Base-by-base conservation (phyloP, 805 yeast species). In the Torulaspora franciscae region DNA sequence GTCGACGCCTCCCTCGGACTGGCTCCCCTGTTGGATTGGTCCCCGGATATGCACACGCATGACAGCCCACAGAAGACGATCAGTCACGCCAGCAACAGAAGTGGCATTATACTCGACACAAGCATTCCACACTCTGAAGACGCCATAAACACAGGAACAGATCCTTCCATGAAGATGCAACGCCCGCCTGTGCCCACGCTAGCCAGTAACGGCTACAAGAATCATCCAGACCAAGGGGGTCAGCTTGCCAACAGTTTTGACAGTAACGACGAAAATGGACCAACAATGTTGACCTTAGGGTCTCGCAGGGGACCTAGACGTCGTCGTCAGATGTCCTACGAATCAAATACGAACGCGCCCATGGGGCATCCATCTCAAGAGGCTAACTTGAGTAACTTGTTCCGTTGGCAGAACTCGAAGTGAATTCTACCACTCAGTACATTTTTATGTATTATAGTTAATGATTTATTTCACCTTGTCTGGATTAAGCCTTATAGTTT, bases 1-100 rank as follows among this genome's bases (percentile, higher is more conserved):
- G 87, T 87, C 2, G 93, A 85, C 65, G 91, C 88, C 1, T 85
- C 91, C 0, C 65, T 84, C 32, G 91, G 91, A 1, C 66, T 85
- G 43, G 88, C 85, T 1, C 84, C 84, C 7, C 73, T 83, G 55
- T 64, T 84, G 45, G 83, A 78, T 43, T 69, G 58, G 54, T 42
- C 56, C 3, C 57, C 55, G 24, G 57, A 50, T 14, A 42, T 44
- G 32, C 28, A 22, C 23, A 32, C 32, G 4, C 42, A 45, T 44
- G 34, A 34, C 36, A 29, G 37, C 40, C 39, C 19, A n/a, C 37
- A 32, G 29, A 39, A 42, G 41, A 33, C 43, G 7, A 35, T 26
- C 38, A 41, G 37, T 27, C 32, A 39, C 22, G 33, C 22, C 45
- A 44, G 38, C 28, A 44, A 36, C 33, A 44, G 30, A 17, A 48